Base-by-base conservation (phyloP, 2,329 filamentous ascomycete species). In the Fusarium sp. region DNA sequence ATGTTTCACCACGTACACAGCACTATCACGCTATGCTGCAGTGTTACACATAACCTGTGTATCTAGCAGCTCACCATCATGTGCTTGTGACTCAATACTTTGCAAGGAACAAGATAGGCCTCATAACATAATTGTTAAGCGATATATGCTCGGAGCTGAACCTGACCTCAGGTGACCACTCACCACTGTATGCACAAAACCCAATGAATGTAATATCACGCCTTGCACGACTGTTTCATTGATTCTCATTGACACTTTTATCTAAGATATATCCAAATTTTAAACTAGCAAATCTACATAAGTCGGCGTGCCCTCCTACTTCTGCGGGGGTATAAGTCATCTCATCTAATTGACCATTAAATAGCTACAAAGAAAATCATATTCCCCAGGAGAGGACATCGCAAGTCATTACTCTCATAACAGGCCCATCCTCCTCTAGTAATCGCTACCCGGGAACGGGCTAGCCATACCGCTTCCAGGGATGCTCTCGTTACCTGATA, bases 401-500 rank as follows among this genome's bases (percentile, higher is more conserved):
- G 67, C 70, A 75, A 67, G 72, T 76, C 74, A 76, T 76, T 62
- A 74, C 65, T 65, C 60, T 67, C 67, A 64, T 70, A 58, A 65
- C 55, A 57, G 58, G 34, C 44, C 26, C 51, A 46, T 51, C 49
- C 46, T 59, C 41, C 42, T 48, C 56, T 72, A 78, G 51, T 75
- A 77, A 56, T 79, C 77, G 67, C 77, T 79, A 42, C 75, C 75
- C 10, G 71, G 74, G 26, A 65, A 74, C 3, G 80, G 80, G 49
- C 79, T 81, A 55, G 75, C 74, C 55, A 81, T 68, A 16, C 80
- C 80, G 61, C 80, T 81, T 48, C 76, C 78, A 11, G 77, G 70
- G 28, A 75, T 69, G 65, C 83, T 85, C 44, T 81, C 82, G 57
- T 79, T 82, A 13, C 80, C 83, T 37, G 85, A 83, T 74, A 86